Conservation (phyloP, 495 filamentous ascomycete species). For the Penicillium steckii region DNA sequence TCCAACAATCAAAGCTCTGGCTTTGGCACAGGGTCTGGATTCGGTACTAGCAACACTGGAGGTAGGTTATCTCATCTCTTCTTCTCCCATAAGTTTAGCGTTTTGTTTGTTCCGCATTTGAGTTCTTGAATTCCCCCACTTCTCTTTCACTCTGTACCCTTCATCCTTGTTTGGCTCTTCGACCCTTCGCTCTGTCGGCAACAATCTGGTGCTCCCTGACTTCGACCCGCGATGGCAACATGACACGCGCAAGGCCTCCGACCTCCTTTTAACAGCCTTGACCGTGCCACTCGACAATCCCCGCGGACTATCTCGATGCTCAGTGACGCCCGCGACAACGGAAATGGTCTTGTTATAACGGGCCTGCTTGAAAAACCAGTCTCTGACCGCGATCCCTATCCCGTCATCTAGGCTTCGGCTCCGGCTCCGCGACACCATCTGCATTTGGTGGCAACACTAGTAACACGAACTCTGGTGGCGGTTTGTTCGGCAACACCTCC, state of each 20-base stretch:
- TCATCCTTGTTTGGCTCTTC: slow-evolving; percentile 3
- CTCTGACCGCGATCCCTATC: slow-evolving; percentile 44
- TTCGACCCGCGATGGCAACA: slow-evolving; percentile 36
- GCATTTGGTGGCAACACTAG: slow-evolving; percentile 35
- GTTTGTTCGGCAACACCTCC: slow-evolving; percentile 47
- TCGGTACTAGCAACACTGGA: slow-evolving; percentile 40
- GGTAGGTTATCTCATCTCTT: slow-evolving; percentile 39
- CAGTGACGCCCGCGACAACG: slow-evolving; percentile 40
- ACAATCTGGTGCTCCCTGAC: slow-evolving; percentile 35
- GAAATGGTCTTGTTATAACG: slow-evolving; percentile 36
- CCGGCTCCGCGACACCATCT: slow-evolving; percentile 42
- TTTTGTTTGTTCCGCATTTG: slow-evolving; percentile 8
- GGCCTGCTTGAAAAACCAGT: slow-evolving; percentile 24
- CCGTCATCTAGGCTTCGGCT: slow-evolving; percentile 60
- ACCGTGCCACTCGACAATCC: slow-evolving; percentile 16
- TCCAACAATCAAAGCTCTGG: slow-evolving; percentile 56
- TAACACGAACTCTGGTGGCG: slow-evolving; percentile 31
- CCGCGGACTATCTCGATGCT: slow-evolving; percentile 30
- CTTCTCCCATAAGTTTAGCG: not conserved
- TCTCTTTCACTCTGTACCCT: slow-evolving; percentile 11
- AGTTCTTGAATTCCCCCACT: slow-evolving; percentile 14
- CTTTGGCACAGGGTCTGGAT: slow-evolving; percentile 44
- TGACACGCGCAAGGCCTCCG: slow-evolving; percentile 22
- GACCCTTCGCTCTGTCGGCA: slow-evolving; percentile 10
- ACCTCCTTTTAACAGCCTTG: slow-evolving; percentile 7